Conservation (phyloP, 2,329 filamentous ascomycete genomes). For the Fusarium sp. region DNA sequence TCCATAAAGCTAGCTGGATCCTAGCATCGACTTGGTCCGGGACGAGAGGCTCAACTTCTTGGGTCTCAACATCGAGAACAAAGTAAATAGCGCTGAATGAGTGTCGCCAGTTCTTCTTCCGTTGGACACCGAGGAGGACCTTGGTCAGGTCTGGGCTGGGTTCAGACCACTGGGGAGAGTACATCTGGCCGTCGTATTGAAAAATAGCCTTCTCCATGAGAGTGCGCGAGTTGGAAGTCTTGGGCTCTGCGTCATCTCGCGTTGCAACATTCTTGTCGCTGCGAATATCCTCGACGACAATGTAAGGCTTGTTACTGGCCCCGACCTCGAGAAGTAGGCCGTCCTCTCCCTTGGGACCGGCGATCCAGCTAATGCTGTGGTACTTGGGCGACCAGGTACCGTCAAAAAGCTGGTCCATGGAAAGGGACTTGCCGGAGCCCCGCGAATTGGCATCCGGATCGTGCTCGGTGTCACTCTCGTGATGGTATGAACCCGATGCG, state of each 20-base stretch:
- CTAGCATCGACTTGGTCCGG: slow-evolving; percentile 68
- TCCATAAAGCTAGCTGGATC: slow-evolving; percentile 89
- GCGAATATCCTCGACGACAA: slow-evolving; percentile 87
- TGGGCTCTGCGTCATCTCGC: slow-evolving; percentile 43
- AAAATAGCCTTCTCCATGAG: slow-evolving; percentile 78
- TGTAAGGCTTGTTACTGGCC: slow-evolving; percentile 70
- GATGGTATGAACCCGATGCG: slow-evolving; percentile 69
- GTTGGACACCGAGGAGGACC: slow-evolving; percentile 79
- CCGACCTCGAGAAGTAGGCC: slow-evolving; percentile 81
- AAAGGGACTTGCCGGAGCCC: slow-evolving; percentile 75
- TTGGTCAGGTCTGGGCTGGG: slow-evolving; percentile 86
- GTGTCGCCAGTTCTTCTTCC: slow-evolving; percentile 83
- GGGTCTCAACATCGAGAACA: slow-evolving; percentile 87
- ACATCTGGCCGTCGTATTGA: slow-evolving; percentile 60
- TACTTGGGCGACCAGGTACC: slow-evolving; percentile 70
- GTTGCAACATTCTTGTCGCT: slow-evolving; percentile 50
- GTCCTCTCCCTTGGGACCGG: slow-evolving; percentile 77
- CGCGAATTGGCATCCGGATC: slow-evolving; percentile 70
- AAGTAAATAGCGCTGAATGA: slow-evolving; percentile 88
- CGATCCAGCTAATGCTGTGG: slow-evolving; percentile 78
- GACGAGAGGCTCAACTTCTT: slow-evolving; percentile 78
- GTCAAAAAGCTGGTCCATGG: slow-evolving; percentile 71
- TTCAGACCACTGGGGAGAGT: slow-evolving; percentile 68
- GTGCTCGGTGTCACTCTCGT: slow-evolving; percentile 68
- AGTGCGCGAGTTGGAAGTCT: slow-evolving; percentile 63